These are phyloP conservation scores for Schizophyllum amplum DNA, from an alignment of 1,284 basidiomycete genomes.

Conservation along the genomic window DNA sequence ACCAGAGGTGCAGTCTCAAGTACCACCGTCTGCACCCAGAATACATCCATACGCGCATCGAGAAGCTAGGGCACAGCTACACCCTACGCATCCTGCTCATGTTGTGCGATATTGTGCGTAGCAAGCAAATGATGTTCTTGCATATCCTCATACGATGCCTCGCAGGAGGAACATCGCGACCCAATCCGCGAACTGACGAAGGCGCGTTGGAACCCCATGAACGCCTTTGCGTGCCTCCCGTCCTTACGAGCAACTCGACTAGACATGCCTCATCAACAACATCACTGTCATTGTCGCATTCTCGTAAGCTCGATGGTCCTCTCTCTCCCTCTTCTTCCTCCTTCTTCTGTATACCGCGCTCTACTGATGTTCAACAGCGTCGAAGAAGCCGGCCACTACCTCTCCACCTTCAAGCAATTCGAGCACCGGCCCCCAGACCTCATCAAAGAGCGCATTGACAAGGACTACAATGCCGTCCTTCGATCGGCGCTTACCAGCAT, in stretches of 20 bases:
- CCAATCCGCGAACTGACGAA: conserved; percentile 92
- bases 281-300: conserved; percentile 91
- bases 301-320: conserved; percentile 61
- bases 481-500: conserved; percentile 86
- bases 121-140: too few relatives aligned
- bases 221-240: background rate
- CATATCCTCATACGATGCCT: conserved; percentile 5
- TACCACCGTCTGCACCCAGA: conserved; percentile 98
- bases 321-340: conserved; percentile 1
- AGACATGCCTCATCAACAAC: conserved; percentile 86
- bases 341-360: too few relatives aligned
- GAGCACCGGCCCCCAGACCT: conserved; percentile 91
- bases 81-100: conserved; percentile 85
- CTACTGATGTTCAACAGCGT: too few relatives aligned
- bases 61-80: conserved; percentile 77
- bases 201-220: conserved; percentile 27
- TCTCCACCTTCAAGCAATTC: conserved; percentile 87
- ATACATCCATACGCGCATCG: conserved; percentile 89
- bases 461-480: conserved; percentile 78
- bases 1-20: conserved; percentile 58
- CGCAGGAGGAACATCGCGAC: conserved; percentile 73
- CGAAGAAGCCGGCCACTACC: conserved; percentile 90
- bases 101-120: conserved; percentile 83
- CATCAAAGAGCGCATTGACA: conserved; percentile 90
- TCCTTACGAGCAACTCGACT: conserved; percentile 7